Evolutionary conservation across 495 filamentous ascomycete species (phyloP), one percentile per base, ranked within the genome.

Genomic region (Aspergillus affinis): DNA sequence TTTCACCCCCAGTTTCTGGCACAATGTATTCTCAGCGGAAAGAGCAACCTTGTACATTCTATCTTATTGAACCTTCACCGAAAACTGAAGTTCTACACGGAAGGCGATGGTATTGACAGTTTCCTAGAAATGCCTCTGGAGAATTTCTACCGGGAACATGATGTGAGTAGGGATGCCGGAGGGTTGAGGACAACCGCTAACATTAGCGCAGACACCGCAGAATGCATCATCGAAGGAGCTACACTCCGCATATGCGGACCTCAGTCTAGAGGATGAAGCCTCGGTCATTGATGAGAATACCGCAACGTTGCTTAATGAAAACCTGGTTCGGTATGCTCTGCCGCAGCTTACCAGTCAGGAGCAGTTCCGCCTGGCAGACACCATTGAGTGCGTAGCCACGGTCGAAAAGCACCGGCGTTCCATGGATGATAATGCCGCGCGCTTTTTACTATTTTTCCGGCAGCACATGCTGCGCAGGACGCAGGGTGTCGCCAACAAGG

Each of bases 1-100:
- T 99, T 93, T 67, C 94, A 99, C 64, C 95, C 95, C 8, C 91
- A 96, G 65, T 91, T 96, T 61, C 71, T 99, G 8, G 87, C 88
- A 58, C 92, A 97, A 70, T 92, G 90, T 63, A 93, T 97, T 26
- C 80, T 96, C 7, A 80, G 87, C 19, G 93, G 92, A 3, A 95
- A 95, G 69, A 83, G 82, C 30, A 71, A 68, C 18, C 66, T 93
- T 9, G 93, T 93, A 19, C 88, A 93, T 65, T 80, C 79, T 15
- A 85, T 97, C 7, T 70, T 98, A 54, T 74, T 89, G 60, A 84
- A 81, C 26, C 77, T 99, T n/a, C 82, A 88, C 62, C 85, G 88
- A 60, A 89, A 86, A 51, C 76, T 99, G 21, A 93, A 91, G 63
- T 96, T 88, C 62, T 90, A 87, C 69, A 86, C 86, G 0, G 89